Conservation (phyloP, 2,329 filamentous ascomycete genomes). For the Aspergillus caelatus region DNA sequence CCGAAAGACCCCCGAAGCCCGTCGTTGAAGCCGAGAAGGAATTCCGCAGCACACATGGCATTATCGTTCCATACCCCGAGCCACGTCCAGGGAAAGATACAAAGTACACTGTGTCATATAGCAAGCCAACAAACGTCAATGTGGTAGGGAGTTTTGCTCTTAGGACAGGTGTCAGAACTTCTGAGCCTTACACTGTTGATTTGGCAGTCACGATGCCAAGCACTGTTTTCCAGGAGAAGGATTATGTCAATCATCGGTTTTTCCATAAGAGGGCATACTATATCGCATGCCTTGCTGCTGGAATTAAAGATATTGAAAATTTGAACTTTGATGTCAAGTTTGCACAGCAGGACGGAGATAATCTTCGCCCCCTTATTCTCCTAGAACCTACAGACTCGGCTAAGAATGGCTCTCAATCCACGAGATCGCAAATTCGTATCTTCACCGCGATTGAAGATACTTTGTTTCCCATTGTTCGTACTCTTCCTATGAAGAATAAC, state of each 20-base stretch:
- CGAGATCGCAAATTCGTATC: constrained; percentile 68
- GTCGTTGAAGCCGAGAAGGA: constrained; percentile 70
- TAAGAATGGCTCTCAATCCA: constrained; percentile 40
- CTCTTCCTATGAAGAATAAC: constrained; percentile 70
- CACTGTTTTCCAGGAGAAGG: constrained; percentile 85
- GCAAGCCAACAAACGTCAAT: constrained; percentile 76
- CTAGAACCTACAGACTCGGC: constrained; percentile 40
- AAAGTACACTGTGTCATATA: constrained; percentile 80
- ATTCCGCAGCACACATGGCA: constrained; percentile 65
- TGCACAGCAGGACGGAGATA: constrained; percentile 71
- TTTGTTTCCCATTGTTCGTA: constrained; percentile 71
- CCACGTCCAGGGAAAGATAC: constrained; percentile 74
- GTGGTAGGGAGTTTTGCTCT: constrained; percentile 85
- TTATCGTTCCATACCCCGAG: constrained; percentile 82
- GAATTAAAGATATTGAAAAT: constrained; percentile 62
- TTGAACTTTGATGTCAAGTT: constrained; percentile 63
- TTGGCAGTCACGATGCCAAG: constrained; percentile 84
- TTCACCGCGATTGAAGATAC: constrained; percentile 72
- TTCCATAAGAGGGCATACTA: constrained; percentile 96
- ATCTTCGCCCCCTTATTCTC: constrained; percentile 70
- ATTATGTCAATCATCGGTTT: constrained; percentile 89
- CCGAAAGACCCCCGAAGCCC: constrained; percentile 51
- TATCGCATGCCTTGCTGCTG: constrained; percentile 76
- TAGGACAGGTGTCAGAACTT: constrained; percentile 69
- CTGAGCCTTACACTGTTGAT: constrained; percentile 65